phyloP scores from a whole-genome alignment of 306 rosid species.

The Trifolium subterraneum region DNA sequence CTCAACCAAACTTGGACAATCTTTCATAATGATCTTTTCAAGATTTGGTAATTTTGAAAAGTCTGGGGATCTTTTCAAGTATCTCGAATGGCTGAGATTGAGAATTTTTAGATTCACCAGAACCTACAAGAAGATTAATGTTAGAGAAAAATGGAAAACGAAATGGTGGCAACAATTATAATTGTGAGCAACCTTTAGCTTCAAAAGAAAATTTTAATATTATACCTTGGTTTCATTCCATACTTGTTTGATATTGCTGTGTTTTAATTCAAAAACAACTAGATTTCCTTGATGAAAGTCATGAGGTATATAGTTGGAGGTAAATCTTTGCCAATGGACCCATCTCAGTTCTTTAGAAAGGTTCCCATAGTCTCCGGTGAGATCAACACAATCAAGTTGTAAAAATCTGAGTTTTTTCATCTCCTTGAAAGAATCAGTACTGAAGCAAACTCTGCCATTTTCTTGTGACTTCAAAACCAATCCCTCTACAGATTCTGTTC shows the following conservation, averaged over 20 bases:
- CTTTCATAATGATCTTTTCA: no score
- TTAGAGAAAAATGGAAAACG: not conserved
- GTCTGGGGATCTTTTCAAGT: no score
- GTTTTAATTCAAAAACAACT: constrained; percentile 44
- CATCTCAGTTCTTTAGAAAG: constrained; percentile 46
- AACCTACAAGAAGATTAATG: no score
- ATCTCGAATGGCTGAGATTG: no score
- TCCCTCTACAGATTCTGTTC: constrained; percentile 31
- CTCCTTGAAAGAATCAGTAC: constrained; percentile 39
- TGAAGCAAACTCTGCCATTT: not conserved
- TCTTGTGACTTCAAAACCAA: constrained; percentile 12
- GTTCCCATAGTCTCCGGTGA: constrained; percentile 37
- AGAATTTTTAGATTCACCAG: no score
- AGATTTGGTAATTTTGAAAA: no score
- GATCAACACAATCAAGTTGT: constrained; percentile 38
- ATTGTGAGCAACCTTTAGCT: not conserved
- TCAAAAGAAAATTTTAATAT: not conserved
- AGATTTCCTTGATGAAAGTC: constrained; percentile 31
- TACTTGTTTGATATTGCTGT: constrained; percentile 40
- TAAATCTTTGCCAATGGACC: constrained; percentile 49
- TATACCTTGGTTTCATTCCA: constrained; percentile 45
- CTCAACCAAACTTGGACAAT: no score
- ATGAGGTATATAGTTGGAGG: constrained; percentile 38
- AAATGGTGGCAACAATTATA: not conserved
- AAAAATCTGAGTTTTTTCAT: constrained; percentile 53